Conservation (phyloP, 164 flowering plant genomes). For the Aristolochia contorta region DNA sequence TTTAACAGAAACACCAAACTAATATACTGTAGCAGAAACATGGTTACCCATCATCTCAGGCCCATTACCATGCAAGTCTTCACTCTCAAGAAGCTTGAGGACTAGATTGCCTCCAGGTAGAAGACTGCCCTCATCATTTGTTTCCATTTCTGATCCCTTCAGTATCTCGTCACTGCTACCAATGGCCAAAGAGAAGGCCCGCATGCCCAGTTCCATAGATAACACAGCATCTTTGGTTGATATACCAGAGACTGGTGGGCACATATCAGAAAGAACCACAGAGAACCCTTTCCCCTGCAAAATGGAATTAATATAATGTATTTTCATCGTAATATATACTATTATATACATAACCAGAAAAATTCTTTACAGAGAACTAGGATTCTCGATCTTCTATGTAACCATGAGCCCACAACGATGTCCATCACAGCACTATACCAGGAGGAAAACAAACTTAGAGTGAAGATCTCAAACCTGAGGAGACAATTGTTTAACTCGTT, state of each 20-base stretch:
- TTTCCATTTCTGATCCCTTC: conserved; percentile 11
- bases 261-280: conserved; percentile 93
- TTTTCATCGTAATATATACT: background rate
- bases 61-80: conserved; percentile 57
- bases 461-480: conserved; percentile 44
- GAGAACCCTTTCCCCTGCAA: conserved; percentile 73
- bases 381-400: too few species aligned
- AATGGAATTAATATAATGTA: background rate
- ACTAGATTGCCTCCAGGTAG: conserved; percentile 74
- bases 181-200: conserved; percentile 71
- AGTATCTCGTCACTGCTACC: conserved; percentile 33
- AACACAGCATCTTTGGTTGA: conserved; percentile 74
- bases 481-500: conserved; percentile 52
- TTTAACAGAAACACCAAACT: background rate
- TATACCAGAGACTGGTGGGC: conserved; percentile 87
- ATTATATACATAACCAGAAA: too few species aligned
- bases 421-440: too few species aligned
- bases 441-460: background rate
- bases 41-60: background rate
- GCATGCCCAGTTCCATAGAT: conserved; percentile 74
- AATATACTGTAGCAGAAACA: background rate
- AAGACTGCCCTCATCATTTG: conserved; percentile 37
- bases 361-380: too few species aligned
- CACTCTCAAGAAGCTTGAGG: conserved; percentile 85
- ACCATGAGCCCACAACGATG: too few species aligned